phyloP scores from a whole-genome alignment of 148 eudicot species.

The Chenopodium formosanum region DNA sequence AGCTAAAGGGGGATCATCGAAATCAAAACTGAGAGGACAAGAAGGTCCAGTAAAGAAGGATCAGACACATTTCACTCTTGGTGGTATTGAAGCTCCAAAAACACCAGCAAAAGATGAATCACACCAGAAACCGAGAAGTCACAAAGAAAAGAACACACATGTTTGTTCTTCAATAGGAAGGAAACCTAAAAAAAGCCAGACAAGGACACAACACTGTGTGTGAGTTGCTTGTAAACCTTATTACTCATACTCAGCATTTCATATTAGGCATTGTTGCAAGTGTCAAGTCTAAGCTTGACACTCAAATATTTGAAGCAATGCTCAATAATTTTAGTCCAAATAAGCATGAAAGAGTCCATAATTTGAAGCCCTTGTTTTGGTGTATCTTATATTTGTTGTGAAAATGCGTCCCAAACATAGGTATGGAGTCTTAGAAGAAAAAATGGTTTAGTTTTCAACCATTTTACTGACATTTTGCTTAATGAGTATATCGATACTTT shows the following conservation, averaged over 20 bases:
- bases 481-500: no score
- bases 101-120: conserved; percentile 21
- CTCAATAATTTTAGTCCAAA: no score
- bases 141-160: background rate
- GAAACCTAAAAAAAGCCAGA: background rate
- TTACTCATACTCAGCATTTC: no score
- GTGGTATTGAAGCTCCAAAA: conserved; percentile 18
- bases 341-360: no score
- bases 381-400: no score
- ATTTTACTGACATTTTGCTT: no score
- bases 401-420: no score
- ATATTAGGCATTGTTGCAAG: no score
- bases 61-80: background rate
- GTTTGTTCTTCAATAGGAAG: conserved; percentile 2
- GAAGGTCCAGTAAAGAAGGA: background rate
- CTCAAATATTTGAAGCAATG: background rate
- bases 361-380: no score
- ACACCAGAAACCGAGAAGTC: background rate
- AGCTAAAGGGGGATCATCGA: background rate
- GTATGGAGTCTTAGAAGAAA: no score
- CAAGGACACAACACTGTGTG: conserved; percentile 30
- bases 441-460: no score
- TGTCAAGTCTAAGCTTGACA: background rate
- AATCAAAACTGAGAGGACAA: background rate
- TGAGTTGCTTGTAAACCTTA: conserved; percentile 8